These are phyloP conservation scores for Isabelozyma gotoi DNA, from an alignment of 805 yeast species.

Conservation along the genomic window DNA sequence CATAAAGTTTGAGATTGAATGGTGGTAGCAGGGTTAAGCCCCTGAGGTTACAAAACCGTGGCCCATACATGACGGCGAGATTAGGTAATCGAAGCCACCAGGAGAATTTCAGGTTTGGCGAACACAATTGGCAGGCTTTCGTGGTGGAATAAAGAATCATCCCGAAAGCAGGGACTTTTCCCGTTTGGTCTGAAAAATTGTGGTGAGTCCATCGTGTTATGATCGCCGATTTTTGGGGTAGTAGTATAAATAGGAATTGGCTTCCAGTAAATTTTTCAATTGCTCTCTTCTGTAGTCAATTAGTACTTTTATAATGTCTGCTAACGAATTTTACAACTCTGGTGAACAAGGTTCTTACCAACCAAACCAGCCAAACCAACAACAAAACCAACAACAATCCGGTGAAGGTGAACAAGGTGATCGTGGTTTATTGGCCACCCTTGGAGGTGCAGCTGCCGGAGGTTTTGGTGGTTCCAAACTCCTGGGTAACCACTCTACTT, in stretches of 20 bases:
- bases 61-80: not conserved
- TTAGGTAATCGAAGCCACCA: not conserved
- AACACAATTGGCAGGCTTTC: not conserved
- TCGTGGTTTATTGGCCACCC: conserved; percentile 42
- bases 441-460: conserved; percentile 55
- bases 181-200: not conserved
- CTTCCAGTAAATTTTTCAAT: not conserved
- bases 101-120: not conserved
- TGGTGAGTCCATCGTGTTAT: not conserved
- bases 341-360: conserved; percentile 39
- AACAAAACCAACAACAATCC: conserved; percentile 26
- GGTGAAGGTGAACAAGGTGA: conserved; percentile 34
- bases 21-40: no score
- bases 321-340: conserved; percentile 54
- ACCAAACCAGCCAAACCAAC: conserved; percentile 16
- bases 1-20: not conserved
- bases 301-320: conserved; percentile 43
- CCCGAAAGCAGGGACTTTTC: not conserved
- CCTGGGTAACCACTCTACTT: conserved; percentile 38
- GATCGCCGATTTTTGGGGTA: not conserved
- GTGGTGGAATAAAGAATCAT: not conserved
- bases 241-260: not conserved
- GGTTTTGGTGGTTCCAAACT: conserved; percentile 50
- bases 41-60: not conserved
- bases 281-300: conserved; percentile 6